Conservation (phyloP, 305 asterid genomes). For the Caryopteris hybrid region DNA sequence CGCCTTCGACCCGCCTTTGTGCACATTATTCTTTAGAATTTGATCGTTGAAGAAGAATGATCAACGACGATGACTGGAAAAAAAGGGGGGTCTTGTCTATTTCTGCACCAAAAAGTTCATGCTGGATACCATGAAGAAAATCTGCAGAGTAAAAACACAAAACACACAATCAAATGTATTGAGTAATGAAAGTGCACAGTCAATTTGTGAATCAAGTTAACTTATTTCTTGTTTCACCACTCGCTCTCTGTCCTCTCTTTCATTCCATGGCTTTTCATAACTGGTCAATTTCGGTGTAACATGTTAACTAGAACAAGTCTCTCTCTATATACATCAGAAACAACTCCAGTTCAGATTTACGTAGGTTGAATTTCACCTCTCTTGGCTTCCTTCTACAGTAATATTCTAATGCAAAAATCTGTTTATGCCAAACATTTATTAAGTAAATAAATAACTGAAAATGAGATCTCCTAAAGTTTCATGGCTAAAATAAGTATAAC, state of each 20-base stretch:
- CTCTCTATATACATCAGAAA: no score
- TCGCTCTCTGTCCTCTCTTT: neutral
- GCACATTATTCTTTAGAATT: conserved; percentile 9
- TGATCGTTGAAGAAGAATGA: neutral
- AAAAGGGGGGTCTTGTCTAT: conserved; percentile 1
- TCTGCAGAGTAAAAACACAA: neutral
- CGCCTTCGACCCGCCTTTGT: neutral
- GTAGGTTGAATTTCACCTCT: no score
- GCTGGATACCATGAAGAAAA: neutral
- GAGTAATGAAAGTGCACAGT: neutral
- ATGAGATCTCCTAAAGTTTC: no score
- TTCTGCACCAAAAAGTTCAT: conserved; percentile 19
- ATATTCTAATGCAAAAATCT: no score
- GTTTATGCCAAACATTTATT: no score
- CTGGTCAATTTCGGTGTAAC: neutral
- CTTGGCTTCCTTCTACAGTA: no score
- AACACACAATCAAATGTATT: neutral
- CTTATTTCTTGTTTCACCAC: neutral
- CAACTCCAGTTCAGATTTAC: no score
- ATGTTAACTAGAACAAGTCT: neutral
- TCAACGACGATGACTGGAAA: conserved; percentile 8
- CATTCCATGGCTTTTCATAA: neutral
- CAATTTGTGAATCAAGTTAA: neutral
- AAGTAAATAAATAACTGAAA: no score
- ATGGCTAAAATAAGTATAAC: neutral